Evolutionary conservation across 148 eudicot genomes (phyloP), one percentile per base, ranked within the genome.

Genomic region (Bassia scoparia): DNA sequence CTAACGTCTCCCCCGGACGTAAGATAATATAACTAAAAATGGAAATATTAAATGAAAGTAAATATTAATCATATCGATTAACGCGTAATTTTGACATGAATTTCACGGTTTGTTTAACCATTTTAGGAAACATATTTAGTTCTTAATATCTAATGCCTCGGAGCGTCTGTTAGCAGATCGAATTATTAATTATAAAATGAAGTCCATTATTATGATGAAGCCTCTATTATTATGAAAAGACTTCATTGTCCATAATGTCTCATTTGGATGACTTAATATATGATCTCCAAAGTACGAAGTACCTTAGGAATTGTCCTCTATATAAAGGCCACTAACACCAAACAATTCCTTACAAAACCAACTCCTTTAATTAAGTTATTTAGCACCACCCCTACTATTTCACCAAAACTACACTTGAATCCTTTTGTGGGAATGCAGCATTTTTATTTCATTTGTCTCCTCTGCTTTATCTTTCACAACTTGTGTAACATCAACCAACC

Each of bases 361-460:
- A 62, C 34, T 34, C 44, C 23, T 61, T 41, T 31, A 30, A 52
- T 29, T 5, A 29, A 68, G 33, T 26, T 48, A 26, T n/a, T 29
- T 52, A 18, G 7, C 0, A 43, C 30, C 31, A 33, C 15, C 27
- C n/a, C n/a, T n/a, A n/a, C n/a, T n/a, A n/a, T n/a, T n/a, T n/a
- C n/a, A n/a, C n/a, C n/a, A n/a, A n/a, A n/a, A n/a, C n/a, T n/a
- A n/a, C n/a, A n/a, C n/a, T n/a, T n/a, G n/a, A n/a, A n/a, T n/a
- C n/a, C n/a, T n/a, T n/a, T n/a, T n/a, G 20, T 18, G 38, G 41
- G 38, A 72, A 78, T 72, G 81, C 37, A 67, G 41, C 67, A 52
- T 58, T 52, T 78, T 58, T 59, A 13, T 60, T 66, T 5, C 24
- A 18, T 67, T 23, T 8, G 26, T 46, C 21, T 72, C 43, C 29